These are phyloP conservation scores for Cladophialophora exuberans DNA, from an alignment of 2,329 filamentous ascomycete species.

Conservation along the genomic window DNA sequence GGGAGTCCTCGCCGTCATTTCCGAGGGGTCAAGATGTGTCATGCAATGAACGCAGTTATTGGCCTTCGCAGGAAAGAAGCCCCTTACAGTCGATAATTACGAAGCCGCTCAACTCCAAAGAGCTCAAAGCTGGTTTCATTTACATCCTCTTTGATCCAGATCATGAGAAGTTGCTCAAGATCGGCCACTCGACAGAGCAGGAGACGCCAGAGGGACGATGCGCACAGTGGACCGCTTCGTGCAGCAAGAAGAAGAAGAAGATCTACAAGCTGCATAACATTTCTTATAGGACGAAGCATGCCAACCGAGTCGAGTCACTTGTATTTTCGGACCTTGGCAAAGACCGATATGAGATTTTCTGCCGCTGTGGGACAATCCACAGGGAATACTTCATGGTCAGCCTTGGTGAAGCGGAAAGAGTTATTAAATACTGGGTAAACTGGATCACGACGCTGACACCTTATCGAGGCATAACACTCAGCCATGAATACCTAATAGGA, in stretches of 20 bases:
- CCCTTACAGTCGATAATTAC: neutral
- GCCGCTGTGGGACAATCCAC: neutral
- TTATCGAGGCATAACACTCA: neutral
- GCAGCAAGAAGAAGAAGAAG: neutral
- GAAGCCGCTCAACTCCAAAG: neutral
- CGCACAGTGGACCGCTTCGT: neutral
- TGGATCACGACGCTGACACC: neutral
- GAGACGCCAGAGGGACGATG: neutral
- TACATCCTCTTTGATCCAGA: neutral
- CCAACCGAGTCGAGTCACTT: neutral
- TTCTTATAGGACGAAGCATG: neutral
- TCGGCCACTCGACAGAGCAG: neutral
- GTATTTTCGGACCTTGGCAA: neutral
- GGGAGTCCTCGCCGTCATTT: neutral
- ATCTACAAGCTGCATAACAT: neutral
- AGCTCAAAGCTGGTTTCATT: neutral
- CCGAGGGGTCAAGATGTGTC: neutral
- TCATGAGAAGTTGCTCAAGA: neutral
- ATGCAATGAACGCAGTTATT: neutral
- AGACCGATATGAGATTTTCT: neutral
- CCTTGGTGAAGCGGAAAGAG: neutral
- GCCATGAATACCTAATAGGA: neutral
- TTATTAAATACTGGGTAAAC: neutral
- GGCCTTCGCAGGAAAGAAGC: neutral
- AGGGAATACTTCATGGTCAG: neutral